Percentiles rank a stretch among this genome's conserved stretches.
These are phyloP conservation scores for Juncus inflexus DNA, from an alignment of 176 grass and related monocot species.

Conservation along the genomic window DNA sequence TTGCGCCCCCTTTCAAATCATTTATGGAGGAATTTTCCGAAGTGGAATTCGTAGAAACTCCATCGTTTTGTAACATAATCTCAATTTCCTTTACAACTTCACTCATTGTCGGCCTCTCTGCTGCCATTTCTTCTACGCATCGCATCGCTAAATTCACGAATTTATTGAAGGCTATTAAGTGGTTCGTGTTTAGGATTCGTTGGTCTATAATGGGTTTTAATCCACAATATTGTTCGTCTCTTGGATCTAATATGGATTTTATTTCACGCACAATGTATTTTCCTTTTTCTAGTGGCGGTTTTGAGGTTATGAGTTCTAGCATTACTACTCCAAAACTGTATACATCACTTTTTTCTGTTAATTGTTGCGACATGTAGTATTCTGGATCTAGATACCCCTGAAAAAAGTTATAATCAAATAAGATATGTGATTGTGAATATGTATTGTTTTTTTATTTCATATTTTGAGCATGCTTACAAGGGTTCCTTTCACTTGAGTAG, in stretches of 20 bases:
- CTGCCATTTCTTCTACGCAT: slow-evolving; percentile 57
- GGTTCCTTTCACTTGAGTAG: slow-evolving; percentile 90
- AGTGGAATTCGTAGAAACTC: slow-evolving; percentile 43
- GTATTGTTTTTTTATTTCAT: slow-evolving; percentile 9
- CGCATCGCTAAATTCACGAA: slow-evolving; percentile 62
- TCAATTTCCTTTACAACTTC: slow-evolving; percentile 88
- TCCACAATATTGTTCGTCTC: slow-evolving; percentile 69
- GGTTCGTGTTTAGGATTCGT: slow-evolving; percentile 45
- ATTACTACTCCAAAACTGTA: slow-evolving; percentile 96
- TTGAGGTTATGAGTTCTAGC: slow-evolving; percentile 79
- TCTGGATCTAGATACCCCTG: slow-evolving; percentile 97
- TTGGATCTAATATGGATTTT: slow-evolving; percentile 43
- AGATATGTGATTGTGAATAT: background rate
- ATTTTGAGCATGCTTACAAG: slow-evolving; percentile 35
- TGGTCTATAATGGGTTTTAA: slow-evolving; percentile 62
- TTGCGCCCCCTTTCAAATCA: slow-evolving; percentile 41
- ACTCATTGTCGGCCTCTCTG: slow-evolving; percentile 59
- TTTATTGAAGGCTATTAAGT: slow-evolving; percentile 62
- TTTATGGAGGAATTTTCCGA: slow-evolving; percentile 61
- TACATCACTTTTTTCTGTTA: slow-evolving; percentile 90
- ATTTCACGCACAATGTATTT: slow-evolving; percentile 75
- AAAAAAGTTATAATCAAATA: slow-evolving; percentile 17
- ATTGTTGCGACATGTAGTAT: slow-evolving; percentile 86
- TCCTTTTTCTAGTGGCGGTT: slow-evolving; percentile 78
- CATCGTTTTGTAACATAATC: slow-evolving; percentile 63